Evolutionary conservation across 345 rosid genomes (phyloP).

Genomic region (Salix brachista): DNA sequence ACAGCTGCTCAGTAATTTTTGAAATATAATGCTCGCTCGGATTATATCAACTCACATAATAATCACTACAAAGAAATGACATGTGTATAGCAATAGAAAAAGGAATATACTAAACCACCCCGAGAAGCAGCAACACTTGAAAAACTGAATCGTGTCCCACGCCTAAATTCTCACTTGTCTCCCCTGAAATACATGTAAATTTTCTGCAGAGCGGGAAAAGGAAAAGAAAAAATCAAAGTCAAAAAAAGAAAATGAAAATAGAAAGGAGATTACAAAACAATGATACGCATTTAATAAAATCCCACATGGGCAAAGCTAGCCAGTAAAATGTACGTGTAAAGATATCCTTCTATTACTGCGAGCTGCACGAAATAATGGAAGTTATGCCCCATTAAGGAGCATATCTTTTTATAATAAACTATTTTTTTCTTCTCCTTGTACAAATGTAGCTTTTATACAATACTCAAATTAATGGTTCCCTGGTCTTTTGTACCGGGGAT

Average conservation of each 20-base stretch:
- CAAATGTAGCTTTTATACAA: no score
- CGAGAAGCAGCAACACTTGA: background rate
- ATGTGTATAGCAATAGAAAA: background rate
- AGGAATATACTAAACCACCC: constrained; percentile 5
- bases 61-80: background rate
- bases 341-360: no score
- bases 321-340: no score
- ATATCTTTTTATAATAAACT: no score
- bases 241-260: background rate
- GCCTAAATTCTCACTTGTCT: constrained; percentile 41
- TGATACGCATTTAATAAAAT: background rate
- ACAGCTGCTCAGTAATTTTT: background rate
- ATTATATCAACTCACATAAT: background rate
- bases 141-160: background rate
- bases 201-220: constrained; percentile 53
- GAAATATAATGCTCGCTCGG: background rate
- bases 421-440: no score
- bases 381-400: no score
- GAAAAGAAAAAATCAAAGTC: background rate
- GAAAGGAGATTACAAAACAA: no score
- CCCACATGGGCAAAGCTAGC: no score
- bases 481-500: no score
- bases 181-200: constrained; percentile 80
- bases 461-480: no score
- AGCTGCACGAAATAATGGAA: no score